Base-by-base conservation (phyloP, 2,329 filamentous ascomycete species). In the Aspergillus arachidicola region DNA sequence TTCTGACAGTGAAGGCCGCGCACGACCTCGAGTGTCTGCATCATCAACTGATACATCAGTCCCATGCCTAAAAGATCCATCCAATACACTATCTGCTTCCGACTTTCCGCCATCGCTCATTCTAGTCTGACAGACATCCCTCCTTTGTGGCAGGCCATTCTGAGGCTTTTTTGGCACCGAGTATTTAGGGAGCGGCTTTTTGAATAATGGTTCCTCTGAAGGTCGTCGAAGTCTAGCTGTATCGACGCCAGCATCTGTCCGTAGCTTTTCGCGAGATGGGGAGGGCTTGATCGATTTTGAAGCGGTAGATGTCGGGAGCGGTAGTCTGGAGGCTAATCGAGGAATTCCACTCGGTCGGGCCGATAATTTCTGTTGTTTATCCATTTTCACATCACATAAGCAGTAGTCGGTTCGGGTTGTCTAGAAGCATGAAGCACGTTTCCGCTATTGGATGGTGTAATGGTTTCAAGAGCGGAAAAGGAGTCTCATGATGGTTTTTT, bases 1-100 rank as follows among this genome's bases (percentile, higher is more conserved):
- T 70, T 97, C 94, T 0, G 91, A 88, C 4, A 97, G 65, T 6
- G 78, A 79, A 19, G 77, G 72, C 6, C 72, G 72, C 21, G 67
- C 62, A 57, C 71, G 71, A 41, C 71, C 74, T 43, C 74, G 67
- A 48, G 57, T 61, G 48, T 74, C 67, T 57, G 55, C 57, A 41
- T 71, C 69, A 12, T 72, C 62, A 21, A 58, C 55, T 11, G 63
- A 62, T 28, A 61, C 60, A 34, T 70, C 66, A 36, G 62, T 71
- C 66, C 64, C 69, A 34, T 58, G 32, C 6, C 58, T 59, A 38
- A 57, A 61, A 36, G 58, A 23, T 46, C 65, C 63, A 30, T 66
- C 58, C 55, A 57, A 34, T 38, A 61, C 57, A 7, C 54, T 57
- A n/a, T 67, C 66, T 7, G 58, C 45, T 55, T 68, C 69, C 36